phyloP scores from a whole-genome alignment of 768 basidiomycete genomes.

The Hypsizygus marmoreus region DNA sequence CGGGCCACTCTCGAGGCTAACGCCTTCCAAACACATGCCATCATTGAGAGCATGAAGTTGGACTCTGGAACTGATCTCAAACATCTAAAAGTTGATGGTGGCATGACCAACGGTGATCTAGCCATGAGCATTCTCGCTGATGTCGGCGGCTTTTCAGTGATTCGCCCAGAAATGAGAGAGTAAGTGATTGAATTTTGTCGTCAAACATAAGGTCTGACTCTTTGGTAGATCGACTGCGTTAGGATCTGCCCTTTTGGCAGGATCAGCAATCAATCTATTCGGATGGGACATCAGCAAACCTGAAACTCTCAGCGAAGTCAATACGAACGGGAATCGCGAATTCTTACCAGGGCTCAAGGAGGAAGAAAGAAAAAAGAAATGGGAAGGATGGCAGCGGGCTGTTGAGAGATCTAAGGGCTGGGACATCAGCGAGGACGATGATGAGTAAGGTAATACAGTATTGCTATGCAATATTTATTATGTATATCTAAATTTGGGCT shows the following conservation, averaged over 20 bases:
- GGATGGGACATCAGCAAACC: slow-evolving; percentile 91
- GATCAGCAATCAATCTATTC: slow-evolving; percentile 81
- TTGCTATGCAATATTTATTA: not conserved
- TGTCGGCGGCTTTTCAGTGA: slow-evolving; percentile 87
- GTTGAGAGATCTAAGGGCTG: slow-evolving; percentile 83
- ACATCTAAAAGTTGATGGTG: slow-evolving; percentile 95
- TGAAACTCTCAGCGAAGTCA: slow-evolving; percentile 82
- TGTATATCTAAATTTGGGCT: slow-evolving; percentile 1
- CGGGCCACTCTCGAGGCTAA: slow-evolving; percentile 96
- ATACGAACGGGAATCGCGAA: slow-evolving; percentile 74
- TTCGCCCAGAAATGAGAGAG: slow-evolving; percentile 97
- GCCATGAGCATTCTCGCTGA: slow-evolving; percentile 88
- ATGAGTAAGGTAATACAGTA: slow-evolving; percentile 20
- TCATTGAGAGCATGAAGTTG: slow-evolving; percentile 92
- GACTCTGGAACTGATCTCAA: slow-evolving; percentile 83
- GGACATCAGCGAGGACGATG: slow-evolving; percentile 68
- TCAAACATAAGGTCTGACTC: not conserved
- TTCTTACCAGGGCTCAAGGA: slow-evolving; percentile 64
- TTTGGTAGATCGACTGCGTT: slow-evolving; percentile 84
- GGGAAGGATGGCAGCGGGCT: slow-evolving; percentile 86
- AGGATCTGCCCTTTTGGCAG: slow-evolving; percentile 93
- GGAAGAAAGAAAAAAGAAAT: slow-evolving; percentile 60
- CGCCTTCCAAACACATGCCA: slow-evolving; percentile 93
- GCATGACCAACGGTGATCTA: slow-evolving; percentile 93
- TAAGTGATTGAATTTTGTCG: slow-evolving; percentile 38